Evolutionary conservation across 805 yeast genomes (phyloP), one percentile per base, ranked within the genome.

Genomic region (Hanseniaspora pseudoguilliermondii): DNA sequence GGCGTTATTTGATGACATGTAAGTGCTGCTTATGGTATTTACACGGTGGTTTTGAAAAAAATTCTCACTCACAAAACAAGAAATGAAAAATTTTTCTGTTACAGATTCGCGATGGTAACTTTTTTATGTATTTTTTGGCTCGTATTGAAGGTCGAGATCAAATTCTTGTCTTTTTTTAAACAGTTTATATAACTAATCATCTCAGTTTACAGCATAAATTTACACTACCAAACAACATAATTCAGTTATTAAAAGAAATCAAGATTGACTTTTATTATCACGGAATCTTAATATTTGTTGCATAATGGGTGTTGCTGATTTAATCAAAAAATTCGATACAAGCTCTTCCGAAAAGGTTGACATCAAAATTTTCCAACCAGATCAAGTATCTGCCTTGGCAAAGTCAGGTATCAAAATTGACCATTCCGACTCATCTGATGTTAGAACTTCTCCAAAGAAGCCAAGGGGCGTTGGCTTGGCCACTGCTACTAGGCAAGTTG

Each of bases 301-400:
- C 21, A 25, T 13, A 39, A 69, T 69, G 72, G 72, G 70, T 61
- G 72, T 69, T 41, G 70, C 71, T 46, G 72, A 69, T 55, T 61
- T 69, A 57, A 69, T 69, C 47, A 68, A 68, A 52, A 67, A 67
- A 57, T 69, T 69, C 57, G 72, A 69, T 51, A 64, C 56, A 35
- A 46, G 41, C 23, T 38, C 57, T 27, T 47, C 21, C 7, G 47
- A 40, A 40, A 39, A 34, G 36, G 40, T 43, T n/a, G 36, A 53
- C 27, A 53, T 53, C 46, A 46, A 20, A 20, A 53, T 53, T 18
- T 53, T 53, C 21, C 56, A 53, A 39, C 56, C 56, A 35, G 56
- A 53, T 29, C 56, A 53, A 53, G 34, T 44, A 7, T 46, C 50
- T 42, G 56, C 56, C 8, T 32, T 46, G 29, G 56, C 56, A 21